Evolutionary conservation across 257 asterid species (phyloP).

Genomic region (Petunia secreta): DNA sequence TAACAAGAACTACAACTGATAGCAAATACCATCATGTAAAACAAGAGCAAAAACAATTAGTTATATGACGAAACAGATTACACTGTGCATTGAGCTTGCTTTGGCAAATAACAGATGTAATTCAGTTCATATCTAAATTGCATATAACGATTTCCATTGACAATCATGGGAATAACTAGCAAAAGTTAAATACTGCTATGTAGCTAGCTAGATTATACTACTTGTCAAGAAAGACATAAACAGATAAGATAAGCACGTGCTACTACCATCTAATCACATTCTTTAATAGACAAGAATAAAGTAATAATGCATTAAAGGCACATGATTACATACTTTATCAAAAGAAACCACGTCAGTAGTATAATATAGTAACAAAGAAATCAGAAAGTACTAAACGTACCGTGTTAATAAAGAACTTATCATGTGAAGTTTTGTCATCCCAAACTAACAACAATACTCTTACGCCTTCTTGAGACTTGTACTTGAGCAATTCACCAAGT

Average conservation of each 20-base stretch:
- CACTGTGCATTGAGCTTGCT: neutral
- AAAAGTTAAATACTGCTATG: neutral
- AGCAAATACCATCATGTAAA: neutral
- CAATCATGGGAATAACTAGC: neutral
- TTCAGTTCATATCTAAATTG: neutral
- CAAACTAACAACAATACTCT: slow-evolving; percentile 81
- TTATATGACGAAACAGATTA: neutral
- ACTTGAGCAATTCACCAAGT: slow-evolving; percentile 88
- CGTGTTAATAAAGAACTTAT: slow-evolving; percentile 64
- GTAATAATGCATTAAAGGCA: neutral
- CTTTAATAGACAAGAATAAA: neutral
- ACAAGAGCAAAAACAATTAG: slow-evolving; percentile 16
- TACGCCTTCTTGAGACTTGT: slow-evolving; percentile 92
- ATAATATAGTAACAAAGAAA: neutral
- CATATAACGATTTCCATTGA: neutral
- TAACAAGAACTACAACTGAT: neutral
- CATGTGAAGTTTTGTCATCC: slow-evolving; percentile 96
- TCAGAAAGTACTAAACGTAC: slow-evolving; percentile 38
- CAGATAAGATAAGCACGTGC: neutral
- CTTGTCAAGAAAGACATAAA: neutral
- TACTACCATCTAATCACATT: neutral
- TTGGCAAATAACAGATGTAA: neutral
- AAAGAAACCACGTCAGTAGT: neutral
- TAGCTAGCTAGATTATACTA: neutral
- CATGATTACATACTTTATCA: neutral